Base-by-base conservation (phyloP, 805 yeast genomes). In the Suhomyces prunicola region DNA sequence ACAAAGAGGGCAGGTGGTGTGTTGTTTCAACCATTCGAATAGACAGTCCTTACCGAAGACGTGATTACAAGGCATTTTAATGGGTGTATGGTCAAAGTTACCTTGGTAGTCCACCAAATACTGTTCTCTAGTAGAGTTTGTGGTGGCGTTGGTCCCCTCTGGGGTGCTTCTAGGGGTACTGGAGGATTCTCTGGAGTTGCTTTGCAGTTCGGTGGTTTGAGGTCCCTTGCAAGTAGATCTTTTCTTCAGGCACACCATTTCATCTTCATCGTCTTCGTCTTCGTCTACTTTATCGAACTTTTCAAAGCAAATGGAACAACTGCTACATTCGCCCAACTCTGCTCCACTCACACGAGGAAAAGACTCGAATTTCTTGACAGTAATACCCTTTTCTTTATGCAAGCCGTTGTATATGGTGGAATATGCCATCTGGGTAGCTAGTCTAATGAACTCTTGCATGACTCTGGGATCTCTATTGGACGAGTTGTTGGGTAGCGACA, bases 1-100 rank as follows among this genome's bases (percentile, higher is more conserved):
- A 66, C 99, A 93, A 46, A 93, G 70, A 0, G 99, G 99, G 66
- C 98, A 92, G 2, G 90, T 82, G 29, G 82, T 79, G 60, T 87
- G 85, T 23, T 81, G 72, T 55, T 79, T 80, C 48, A 93, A 80
- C 99, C 99, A 93, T 60, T 87, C 89, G 53, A 77, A 81, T 23
- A 91, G 73, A 72, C 99, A 93, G n/a, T 82, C 80, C 56, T 85
- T 79, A 6, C 99, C 98, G 74, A 94, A 93, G 0, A 84, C 65
- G 64, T 93, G 99, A 7, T 84, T 84, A 68, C 99, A 93, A 0
- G 96, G 94, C 80, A 93, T 76, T 53, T 79, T 73, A 1, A 88
- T 76, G 0, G 97, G 87, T 4, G 78, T 67, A 66, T 94, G 97
- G 31, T 56, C 51, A 51, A 56, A 62, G 31, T 59, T 50, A 10